Conservation (phyloP, 2,329 filamentous ascomycete genomes). For the Colletotrichum cordylinicola region DNA sequence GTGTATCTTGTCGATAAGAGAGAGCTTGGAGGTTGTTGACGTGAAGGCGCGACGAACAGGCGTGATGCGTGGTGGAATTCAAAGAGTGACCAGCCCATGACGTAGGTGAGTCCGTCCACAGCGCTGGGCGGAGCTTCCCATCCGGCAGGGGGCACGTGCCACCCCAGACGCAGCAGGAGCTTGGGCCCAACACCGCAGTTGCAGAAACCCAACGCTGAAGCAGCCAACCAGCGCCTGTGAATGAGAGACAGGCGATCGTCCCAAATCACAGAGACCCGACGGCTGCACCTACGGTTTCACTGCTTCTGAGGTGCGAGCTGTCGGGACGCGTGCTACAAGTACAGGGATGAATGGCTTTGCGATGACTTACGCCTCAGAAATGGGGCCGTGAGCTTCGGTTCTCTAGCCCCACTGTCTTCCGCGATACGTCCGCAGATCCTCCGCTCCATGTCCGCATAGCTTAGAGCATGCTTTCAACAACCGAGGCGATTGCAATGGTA, state of each 20-base stretch:
- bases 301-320: not conserved
- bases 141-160: not conserved
- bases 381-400: not conserved
- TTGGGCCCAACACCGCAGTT: not conserved
- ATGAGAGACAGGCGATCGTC: not conserved
- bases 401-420: not conserved
- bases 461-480: not conserved
- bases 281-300: not conserved
- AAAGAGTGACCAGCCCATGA: constrained; percentile 1
- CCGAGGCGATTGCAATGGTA: no score
- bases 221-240: not conserved
- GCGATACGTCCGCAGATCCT: not conserved
- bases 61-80: not conserved
- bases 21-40: not conserved
- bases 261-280: not conserved
- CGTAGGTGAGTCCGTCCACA: not conserved
- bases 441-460: not conserved
- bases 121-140: not conserved
- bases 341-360: not conserved
- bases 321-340: not conserved
- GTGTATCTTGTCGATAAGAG: not conserved
- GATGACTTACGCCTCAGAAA: not conserved
- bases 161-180: not conserved
- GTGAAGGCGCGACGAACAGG: not conserved
- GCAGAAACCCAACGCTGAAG: not conserved